Evolutionary conservation across 139 green algal genomes (phyloP).

Genomic region (Chlorella sp.): DNA sequence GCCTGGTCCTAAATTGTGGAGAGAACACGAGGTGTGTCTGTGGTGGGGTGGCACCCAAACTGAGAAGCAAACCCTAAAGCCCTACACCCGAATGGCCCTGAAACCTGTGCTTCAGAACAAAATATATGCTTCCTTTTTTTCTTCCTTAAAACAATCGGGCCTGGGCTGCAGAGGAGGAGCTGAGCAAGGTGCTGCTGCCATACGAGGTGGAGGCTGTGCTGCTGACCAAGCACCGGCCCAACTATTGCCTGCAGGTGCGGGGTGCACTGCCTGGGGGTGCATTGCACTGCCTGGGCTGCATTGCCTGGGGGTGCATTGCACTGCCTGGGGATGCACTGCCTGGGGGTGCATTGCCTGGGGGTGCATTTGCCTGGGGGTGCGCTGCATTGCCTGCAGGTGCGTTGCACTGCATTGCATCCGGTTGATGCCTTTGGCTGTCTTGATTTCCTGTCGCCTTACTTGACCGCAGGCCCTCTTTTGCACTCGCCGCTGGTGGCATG

Average conservation of each 20-base stretch:
- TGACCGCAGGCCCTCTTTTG: too few species aligned
- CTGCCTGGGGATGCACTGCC: background rate
- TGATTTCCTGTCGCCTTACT: too few species aligned
- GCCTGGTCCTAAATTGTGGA: background rate
- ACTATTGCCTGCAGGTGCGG: conserved; percentile 4
- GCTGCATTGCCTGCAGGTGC: conserved; percentile 1
- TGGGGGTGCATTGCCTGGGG: background rate
- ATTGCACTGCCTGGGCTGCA: background rate
- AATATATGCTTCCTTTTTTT: too few species aligned
- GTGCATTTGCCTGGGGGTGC: background rate
- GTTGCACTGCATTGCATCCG: too few species aligned
- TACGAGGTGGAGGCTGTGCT: conserved; percentile 39
- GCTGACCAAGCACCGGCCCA: background rate
- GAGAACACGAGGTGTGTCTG: background rate
- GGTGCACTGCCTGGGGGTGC: background rate
- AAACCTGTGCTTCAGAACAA: too few species aligned
- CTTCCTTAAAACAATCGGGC: too few species aligned
- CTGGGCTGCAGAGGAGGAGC: conserved; percentile 2
- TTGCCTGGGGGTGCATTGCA: background rate
- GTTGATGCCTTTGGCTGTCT: too few species aligned
- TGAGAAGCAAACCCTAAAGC: too few species aligned
- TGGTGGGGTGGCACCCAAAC: too few species aligned
- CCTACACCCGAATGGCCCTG: too few species aligned
- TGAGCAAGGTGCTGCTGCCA: conserved; percentile 19
- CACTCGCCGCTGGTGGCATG: too few species aligned